A percentile compares a stretch with the other conserved stretches of the same genome.
phyloP scores from a whole-genome alignment of 225 moss, liverwort and hornwort species.

The Bryoerythrophyllum caledonicum region DNA sequence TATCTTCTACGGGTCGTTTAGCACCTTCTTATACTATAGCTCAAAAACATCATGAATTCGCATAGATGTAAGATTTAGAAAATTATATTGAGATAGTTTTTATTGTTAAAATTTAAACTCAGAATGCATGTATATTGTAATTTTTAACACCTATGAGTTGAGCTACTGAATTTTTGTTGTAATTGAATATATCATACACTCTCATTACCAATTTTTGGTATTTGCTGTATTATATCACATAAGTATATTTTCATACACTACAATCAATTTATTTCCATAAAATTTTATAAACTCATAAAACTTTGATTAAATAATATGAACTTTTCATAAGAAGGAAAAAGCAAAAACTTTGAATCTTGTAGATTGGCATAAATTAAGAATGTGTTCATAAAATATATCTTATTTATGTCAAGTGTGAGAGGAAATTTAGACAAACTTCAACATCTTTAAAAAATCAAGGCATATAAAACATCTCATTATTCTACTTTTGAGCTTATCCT shows the following conservation, averaged over 20 bases:
- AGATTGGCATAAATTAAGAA: too few relatives aligned
- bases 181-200: neutral
- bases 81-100: neutral
- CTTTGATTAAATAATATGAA: too few relatives aligned
- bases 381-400: too few relatives aligned
- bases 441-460: too few relatives aligned
- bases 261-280: accelerated
- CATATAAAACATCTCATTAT: too few relatives aligned
- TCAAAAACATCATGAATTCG: conserved; percentile 24
- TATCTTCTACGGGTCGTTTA: conserved; percentile 8
- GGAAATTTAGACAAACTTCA: too few relatives aligned
- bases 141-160: neutral
- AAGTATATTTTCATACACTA: neutral
- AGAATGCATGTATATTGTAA: neutral
- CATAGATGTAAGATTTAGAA: neutral
- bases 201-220: neutral
- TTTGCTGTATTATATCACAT: neutral
- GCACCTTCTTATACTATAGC: conserved; percentile 35
- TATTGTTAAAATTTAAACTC: neutral
- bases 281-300: neutral
- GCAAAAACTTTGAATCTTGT: too few relatives aligned
- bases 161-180: neutral
- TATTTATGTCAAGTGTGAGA: too few relatives aligned
- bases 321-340: too few relatives aligned
- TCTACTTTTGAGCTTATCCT: too few relatives aligned